Base-by-base conservation (phyloP, 192 early-diverging fungal species). In the Entrophospora sp. region DNA sequence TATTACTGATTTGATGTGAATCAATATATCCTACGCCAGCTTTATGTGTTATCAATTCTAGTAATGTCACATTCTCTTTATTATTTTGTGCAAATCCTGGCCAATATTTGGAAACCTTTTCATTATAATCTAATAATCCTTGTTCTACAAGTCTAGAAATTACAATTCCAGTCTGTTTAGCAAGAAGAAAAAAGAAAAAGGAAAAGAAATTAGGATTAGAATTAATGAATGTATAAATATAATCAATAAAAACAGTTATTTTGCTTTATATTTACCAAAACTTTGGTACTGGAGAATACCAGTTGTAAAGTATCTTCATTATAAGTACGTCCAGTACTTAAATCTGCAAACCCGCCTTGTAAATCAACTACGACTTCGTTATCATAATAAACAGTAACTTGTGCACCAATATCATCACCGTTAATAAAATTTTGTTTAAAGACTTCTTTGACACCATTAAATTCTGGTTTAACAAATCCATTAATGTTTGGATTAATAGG, bases 1-100 rank as follows among this genome's bases (percentile, higher is more conserved):
- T 53, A 51, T 80, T 66, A 3, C 57, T 58, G 10, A 88, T 74
- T 9, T 53, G 67, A 7, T 77, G 61, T 18, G 68, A 62, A 62
- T 85, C 82, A 12, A 91, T 60, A 40, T 52, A 82, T n/a, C 81
- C 73, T 14, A 91, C 85, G 20, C 89, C 87, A 20, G 75, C 83
- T 16, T 74, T 71, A 59, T 91, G 87, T 32, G 69, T 73, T 68
- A 91, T 78, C 35, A 91, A 57, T 62, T 81, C 76, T 1, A 58
- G 60, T 32, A 91, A n/a, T 0, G 85, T 85, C 16, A 91, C 83
- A 31, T 89, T 66, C 37, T 83, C 71, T 69, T 91, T 91, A 48
- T 81, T 81, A 8, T 84, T 83, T 48, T 75, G 74, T 4, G 77
- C 87, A 72, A 91, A 91, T 66, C 89, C 87, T 2, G 89, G 87